Evolutionary conservation across 192 early-diverging fungal genomes (phyloP), one percentile per base, ranked within the genome.

Genomic region (Phlyctochytrium arcticum): DNA sequence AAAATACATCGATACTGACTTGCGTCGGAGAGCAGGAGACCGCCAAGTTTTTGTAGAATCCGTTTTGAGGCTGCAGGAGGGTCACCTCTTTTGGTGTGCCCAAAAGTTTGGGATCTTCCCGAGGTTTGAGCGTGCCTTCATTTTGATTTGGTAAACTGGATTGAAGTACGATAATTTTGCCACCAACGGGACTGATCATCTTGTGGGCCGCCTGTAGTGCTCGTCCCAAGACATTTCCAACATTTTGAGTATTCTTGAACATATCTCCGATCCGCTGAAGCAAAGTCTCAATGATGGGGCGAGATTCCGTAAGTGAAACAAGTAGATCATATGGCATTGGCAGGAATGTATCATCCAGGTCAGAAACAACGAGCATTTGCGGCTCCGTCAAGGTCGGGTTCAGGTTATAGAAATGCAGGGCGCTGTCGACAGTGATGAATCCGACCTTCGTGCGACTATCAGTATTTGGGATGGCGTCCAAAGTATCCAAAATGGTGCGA

Each of bases 341-440:
- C 58, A 98, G 62, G 57, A 88, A 96, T 2, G 89, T 77, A 24
- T 96, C 94, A 21, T 97, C 94, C 10, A 94, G 62, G 69, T 98
- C 96, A 3, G 89, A 80, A 3, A 98, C 90, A 21, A 95, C 89
- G 23, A 98, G 74, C 90, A 97, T 93, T 71, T 96, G 93, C 21
- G 96, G 94, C 69, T 96, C 94, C 12, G 86, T 62, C 30, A 84
- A 34, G 10, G 54, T 56, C 9, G 76, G 42, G 60, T 77, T 88
- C 44, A 98, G 72, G 58, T 94, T 93, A 76, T 92, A 98, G 68
- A 92, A 98, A 63, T 98, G 93, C 50, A 98, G 70, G 9, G 89
- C 70, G 49, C 84, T 80, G 60, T 98, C 96, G 2, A 95, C 90
- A 7, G 92, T 93, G 42, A 98, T 89, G 39, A 98, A 88, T 3